Evolutionary conservation across 2,329 filamentous ascomycete species (phyloP).

Genomic region (Ceratocystis colombiana): DNA sequence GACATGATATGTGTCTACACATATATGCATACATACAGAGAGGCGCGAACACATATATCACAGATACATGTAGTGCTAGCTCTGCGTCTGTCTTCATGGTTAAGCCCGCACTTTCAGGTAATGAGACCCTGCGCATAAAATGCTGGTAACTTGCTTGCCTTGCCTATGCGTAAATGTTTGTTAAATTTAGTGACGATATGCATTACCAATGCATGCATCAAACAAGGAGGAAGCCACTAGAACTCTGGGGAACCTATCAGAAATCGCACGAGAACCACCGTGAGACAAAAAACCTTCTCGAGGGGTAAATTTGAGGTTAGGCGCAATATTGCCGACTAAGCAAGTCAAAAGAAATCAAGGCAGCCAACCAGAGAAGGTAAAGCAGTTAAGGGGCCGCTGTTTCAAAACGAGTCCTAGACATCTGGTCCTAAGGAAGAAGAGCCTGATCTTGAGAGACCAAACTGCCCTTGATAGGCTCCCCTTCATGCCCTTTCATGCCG

Average conservation of each 20-base stretch:
- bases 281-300: not conserved
- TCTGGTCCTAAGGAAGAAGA: not conserved
- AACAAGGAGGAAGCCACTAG: conserved; percentile 11
- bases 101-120: not conserved
- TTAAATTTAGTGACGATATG: not conserved
- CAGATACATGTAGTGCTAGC: not conserved
- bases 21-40: not conserved
- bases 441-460: not conserved
- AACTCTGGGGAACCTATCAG: not conserved
- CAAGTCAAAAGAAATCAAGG: not conserved
- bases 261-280: not conserved
- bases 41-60: too few species aligned
- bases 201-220: not conserved
- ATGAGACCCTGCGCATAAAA: not conserved
- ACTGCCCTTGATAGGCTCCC: conserved; percentile 5
- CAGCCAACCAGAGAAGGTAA: too few species aligned
- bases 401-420: conserved; percentile 11
- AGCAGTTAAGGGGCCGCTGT: conserved; percentile 1
- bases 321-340: not conserved
- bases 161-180: not conserved
- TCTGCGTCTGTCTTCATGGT: not conserved
- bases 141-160: not conserved
- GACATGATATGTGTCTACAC: not conserved
- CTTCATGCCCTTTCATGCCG: not conserved
- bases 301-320: conserved; percentile 1